A percentile compares a stretch with the other conserved stretches of the same genome.
These are phyloP conservation scores for Eimeria praecox DNA, from an alignment of 169 alveolate species.

Conservation along the genomic window DNA sequence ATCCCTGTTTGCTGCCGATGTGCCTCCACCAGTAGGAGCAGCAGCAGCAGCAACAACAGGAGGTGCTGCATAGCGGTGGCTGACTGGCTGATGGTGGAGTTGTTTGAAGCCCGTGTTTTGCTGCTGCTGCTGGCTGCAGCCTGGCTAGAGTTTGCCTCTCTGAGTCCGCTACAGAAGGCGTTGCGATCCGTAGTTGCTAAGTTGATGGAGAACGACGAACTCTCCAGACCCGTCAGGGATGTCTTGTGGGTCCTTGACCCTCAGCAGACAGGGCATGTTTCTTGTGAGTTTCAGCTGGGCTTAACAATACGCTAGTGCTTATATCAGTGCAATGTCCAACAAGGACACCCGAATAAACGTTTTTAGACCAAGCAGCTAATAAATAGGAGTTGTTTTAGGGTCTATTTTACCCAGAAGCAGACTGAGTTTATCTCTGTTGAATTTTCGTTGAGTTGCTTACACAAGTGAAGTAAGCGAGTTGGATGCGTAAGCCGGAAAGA, in stretches of 20 bases:
- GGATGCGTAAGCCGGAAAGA: background rate
- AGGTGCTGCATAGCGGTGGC: slow-evolving; percentile 52
- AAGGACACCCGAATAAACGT: background rate
- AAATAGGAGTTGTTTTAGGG: background rate
- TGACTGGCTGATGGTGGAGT: slow-evolving; percentile 66
- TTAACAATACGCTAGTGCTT: background rate
- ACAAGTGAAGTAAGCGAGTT: background rate
- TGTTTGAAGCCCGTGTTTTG: slow-evolving; percentile 62
- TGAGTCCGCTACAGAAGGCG: slow-evolving; percentile 78
- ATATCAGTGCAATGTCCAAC: background rate
- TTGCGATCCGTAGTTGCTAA: slow-evolving; percentile 74
- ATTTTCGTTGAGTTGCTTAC: background rate
- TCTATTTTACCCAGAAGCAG: too few relatives aligned
- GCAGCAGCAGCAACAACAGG: slow-evolving; percentile 54
- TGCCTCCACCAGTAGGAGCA: slow-evolving; percentile 6
- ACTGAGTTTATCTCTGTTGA: background rate
- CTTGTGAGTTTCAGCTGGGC: slow-evolving; percentile 20
- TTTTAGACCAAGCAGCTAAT: background rate
- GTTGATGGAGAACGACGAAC: slow-evolving; percentile 73
- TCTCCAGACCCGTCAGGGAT: slow-evolving; percentile 67
- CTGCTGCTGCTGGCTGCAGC: slow-evolving; percentile 75
- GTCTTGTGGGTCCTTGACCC: slow-evolving; percentile 75
- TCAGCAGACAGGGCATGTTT: slow-evolving; percentile 57
- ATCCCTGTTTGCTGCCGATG: slow-evolving; percentile 1
- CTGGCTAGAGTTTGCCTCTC: slow-evolving; percentile 74